These are phyloP conservation scores for Ceratocystiopsis minuta DNA, from an alignment of 2,329 filamentous ascomycete species.

Conservation along the genomic window DNA sequence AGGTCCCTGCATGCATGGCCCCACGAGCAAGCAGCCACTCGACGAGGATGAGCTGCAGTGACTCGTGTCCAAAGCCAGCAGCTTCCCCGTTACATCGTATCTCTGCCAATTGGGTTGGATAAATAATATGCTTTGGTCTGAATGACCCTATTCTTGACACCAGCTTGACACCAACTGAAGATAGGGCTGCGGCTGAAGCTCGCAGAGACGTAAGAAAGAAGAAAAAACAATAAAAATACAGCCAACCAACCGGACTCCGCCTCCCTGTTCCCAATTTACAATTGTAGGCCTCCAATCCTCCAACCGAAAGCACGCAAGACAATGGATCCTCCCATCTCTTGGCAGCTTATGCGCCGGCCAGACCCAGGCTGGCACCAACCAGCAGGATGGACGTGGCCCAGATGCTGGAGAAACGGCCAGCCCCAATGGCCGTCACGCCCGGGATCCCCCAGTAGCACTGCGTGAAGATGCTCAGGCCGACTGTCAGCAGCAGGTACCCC, in stretches of 20 bases:
- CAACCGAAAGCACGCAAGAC: background rate
- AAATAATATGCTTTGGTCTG: too few species aligned
- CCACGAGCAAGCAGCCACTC: too few species aligned
- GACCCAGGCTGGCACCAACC: slow-evolving; percentile 36
- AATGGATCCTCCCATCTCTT: too few species aligned
- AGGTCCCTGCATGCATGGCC: too few species aligned
- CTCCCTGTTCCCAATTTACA: background rate
- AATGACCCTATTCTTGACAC: too few species aligned
- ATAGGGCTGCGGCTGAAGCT: too few species aligned
- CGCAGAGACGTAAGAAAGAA: too few species aligned
- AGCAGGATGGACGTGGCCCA: slow-evolving; percentile 52
- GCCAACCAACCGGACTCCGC: background rate
- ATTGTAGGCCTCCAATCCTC: background rate
- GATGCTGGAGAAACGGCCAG: slow-evolving; percentile 51
- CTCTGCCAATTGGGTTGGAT: too few species aligned
- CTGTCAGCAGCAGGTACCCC: slow-evolving; percentile 35
- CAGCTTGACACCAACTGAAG: too few species aligned
- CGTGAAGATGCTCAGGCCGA: slow-evolving; percentile 41
- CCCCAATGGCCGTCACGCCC: slow-evolving; percentile 52
- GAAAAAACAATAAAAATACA: background rate
- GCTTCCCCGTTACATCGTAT: too few species aligned
- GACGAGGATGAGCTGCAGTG: too few species aligned
- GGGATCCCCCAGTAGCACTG: slow-evolving; percentile 48
- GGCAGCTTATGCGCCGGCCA: slow-evolving; percentile 24
- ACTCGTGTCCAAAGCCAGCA: too few species aligned